These are phyloP conservation scores for Erysimum cheiranthoides DNA, from an alignment of 345 rosid genomes.

Conservation along the genomic window DNA sequence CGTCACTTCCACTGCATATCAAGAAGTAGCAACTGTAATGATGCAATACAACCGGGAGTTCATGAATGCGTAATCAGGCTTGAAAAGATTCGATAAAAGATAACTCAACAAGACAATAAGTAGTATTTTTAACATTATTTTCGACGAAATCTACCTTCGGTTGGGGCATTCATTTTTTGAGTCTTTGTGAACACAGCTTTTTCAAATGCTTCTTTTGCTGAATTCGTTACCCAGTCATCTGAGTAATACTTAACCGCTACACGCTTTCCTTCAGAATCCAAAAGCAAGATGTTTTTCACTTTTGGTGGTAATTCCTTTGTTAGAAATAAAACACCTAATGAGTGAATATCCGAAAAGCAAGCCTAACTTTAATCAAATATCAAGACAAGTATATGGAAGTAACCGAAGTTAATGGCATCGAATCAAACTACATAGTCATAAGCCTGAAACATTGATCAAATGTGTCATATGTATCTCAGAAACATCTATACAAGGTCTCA, in stretches of 20 bases:
- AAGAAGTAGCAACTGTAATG: conserved; percentile 6
- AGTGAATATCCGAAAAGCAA: not conserved
- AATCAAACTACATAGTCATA: not conserved
- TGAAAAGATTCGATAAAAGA: not conserved
- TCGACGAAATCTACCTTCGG: conserved; percentile 61
- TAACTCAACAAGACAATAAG: not conserved
- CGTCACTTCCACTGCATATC: conserved; percentile 73
- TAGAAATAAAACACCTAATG: not conserved
- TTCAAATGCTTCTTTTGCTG: conserved; percentile 79
- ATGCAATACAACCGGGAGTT: too few species aligned
- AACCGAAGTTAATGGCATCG: not conserved
- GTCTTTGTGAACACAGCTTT: conserved; percentile 72
- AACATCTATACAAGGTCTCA: not conserved
- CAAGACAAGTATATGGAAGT: not conserved
- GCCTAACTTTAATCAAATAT: not conserved
- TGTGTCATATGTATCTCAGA: not conserved
- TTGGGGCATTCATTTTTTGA: conserved; percentile 69
- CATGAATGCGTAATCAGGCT: not conserved
- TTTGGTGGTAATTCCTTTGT: conserved; percentile 70
- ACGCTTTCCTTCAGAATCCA: conserved; percentile 88
- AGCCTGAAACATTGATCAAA: not conserved
- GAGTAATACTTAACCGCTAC: conserved; percentile 76
- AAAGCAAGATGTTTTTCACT: conserved; percentile 69
- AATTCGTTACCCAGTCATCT: conserved; percentile 82
- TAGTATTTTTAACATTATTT: conserved; percentile 14